phyloP scores from a whole-genome alignment of 768 basidiomycete species.

The Pleurotus tuber-regium region DNA sequence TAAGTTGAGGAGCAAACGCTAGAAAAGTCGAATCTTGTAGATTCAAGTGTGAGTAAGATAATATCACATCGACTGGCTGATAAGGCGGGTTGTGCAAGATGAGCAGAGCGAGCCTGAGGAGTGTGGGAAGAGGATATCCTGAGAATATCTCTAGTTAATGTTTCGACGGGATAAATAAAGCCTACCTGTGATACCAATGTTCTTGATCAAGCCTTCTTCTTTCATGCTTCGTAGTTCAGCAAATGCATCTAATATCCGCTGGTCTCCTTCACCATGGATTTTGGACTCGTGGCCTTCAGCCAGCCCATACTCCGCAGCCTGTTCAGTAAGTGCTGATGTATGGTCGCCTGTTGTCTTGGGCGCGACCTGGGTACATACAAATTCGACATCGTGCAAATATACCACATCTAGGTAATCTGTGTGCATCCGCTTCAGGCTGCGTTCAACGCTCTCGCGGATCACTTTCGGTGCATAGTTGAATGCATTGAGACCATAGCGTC shows the following conservation, averaged over 20 bases:
- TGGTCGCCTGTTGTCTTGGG: constrained; percentile 57
- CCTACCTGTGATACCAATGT: constrained; percentile 79
- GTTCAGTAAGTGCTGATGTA: constrained; percentile 46
- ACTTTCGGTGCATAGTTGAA: constrained; percentile 76
- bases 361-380: constrained; percentile 52
- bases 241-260: constrained; percentile 65
- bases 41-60: constrained; percentile 80
- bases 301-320: constrained; percentile 65
- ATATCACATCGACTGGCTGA: constrained; percentile 72
- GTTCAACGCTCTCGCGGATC: constrained; percentile 63
- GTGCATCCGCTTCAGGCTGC: constrained; percentile 65
- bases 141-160: constrained; percentile 2
- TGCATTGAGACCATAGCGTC: constrained; percentile 58
- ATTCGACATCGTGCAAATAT: constrained; percentile 86
- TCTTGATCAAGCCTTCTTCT: constrained; percentile 66
- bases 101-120: constrained; percentile 80
- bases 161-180: background rate
- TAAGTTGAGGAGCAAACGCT: constrained; percentile 55
- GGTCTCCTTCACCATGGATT: constrained; percentile 68
- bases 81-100: constrained; percentile 64
- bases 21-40: constrained; percentile 67
- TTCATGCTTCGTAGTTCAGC: constrained; percentile 65
- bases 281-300: constrained; percentile 51
- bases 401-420: constrained; percentile 80
- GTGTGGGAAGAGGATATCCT: constrained; percentile 81